phyloP scores from a whole-genome alignment of 108 stramenopile species.

The Skeletonema costatum region DNA sequence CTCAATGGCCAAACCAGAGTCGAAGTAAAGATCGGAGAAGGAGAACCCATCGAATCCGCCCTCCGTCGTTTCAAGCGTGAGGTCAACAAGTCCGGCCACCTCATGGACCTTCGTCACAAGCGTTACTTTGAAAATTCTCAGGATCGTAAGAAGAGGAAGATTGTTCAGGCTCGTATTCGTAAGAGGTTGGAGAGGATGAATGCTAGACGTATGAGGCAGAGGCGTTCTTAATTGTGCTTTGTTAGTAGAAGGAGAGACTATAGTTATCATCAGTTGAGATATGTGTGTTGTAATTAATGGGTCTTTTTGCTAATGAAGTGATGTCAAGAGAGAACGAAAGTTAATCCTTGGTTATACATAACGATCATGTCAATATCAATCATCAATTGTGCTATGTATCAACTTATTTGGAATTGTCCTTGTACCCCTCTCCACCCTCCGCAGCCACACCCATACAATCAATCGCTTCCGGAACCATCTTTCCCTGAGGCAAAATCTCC shows the following conservation, averaged over 20 bases:
- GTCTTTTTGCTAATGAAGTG: too few relatives aligned
- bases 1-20: constrained; percentile 59
- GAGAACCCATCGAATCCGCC: constrained; percentile 88
- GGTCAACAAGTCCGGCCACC: constrained; percentile 89
- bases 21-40: constrained; percentile 77
- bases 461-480: constrained; percentile 53
- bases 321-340: too few relatives aligned
- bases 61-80: constrained; percentile 91
- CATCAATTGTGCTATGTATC: neutral
- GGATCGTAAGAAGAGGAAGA: constrained; percentile 89
- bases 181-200: constrained; percentile 91
- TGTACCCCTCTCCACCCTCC: constrained; percentile 72
- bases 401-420: constrained; percentile 60
- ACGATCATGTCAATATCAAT: neutral
- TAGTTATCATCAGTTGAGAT: too few relatives aligned
- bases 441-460: constrained; percentile 58
- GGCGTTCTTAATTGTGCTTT: constrained; percentile 28
- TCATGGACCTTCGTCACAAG: constrained; percentile 88
- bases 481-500: constrained; percentile 50
- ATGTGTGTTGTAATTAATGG: neutral
- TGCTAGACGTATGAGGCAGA: constrained; percentile 68
- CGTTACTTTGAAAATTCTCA: constrained; percentile 90
- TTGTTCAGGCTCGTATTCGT: constrained; percentile 85
- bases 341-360: too few relatives aligned
- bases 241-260: too few relatives aligned